phyloP scores from a whole-genome alignment of 83 land plant species.

The Larix sibirica region DNA sequence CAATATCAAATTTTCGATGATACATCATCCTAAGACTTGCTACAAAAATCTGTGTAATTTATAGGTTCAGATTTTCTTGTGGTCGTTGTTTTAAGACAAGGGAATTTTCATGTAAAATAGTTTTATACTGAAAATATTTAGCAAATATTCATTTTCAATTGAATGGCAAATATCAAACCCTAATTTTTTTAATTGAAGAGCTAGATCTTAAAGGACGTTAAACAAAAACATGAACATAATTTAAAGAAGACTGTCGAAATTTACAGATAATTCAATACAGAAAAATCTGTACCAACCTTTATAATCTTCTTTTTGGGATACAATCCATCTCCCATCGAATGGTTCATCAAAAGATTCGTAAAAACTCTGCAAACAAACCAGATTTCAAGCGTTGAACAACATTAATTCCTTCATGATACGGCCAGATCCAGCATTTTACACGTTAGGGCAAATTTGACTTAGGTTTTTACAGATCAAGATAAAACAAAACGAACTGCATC shows the following conservation, averaged over 20 bases:
- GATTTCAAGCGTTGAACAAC: neutral
- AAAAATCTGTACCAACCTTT: conserved; percentile 28
- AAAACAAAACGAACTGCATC: neutral
- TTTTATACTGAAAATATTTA: no score
- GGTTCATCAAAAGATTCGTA: conserved; percentile 71
- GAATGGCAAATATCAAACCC: no score
- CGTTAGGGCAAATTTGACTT: neutral
- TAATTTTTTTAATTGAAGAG: neutral
- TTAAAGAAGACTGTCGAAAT: neutral
- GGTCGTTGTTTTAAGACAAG: no score
- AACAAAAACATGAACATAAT: no score
- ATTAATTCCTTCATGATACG: neutral
- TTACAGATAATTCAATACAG: neutral
- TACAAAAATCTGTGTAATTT: no score
- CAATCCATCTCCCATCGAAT: conserved; percentile 64
- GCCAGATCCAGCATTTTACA: no score
- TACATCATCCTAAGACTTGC: no score
- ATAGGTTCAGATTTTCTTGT: no score
- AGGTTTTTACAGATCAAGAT: neutral
- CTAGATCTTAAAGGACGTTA: neutral
- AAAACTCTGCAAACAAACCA: conserved; percentile 32
- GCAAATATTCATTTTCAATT: no score
- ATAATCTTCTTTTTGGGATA: conserved; percentile 59
- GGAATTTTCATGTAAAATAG: no score
- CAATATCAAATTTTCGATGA: no score